Evolutionary conservation across 2,329 filamentous ascomycete genomes (phyloP), one percentile per base, ranked within the genome.

Genomic region (Alternaria dauci): DNA sequence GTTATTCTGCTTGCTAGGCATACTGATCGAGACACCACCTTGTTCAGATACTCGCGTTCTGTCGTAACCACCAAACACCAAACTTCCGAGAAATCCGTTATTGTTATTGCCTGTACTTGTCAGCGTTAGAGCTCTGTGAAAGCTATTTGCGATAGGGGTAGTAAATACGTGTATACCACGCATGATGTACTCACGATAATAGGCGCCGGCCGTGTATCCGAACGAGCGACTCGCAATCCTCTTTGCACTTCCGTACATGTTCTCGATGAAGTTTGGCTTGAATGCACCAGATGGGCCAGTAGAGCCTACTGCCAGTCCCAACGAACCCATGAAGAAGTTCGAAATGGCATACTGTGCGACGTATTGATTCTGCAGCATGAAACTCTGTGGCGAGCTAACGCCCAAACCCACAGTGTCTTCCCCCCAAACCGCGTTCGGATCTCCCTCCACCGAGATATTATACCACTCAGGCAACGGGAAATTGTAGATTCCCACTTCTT

Each of bases 1-100:
- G 18, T 61, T 69, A 52, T 75, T 70, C 8, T 56, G 47, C 8
- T 60, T 48, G 44, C 52, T 69, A 0, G 68, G 65, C 59, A 77
- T 69, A 3, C 18, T 8, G 20, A 74, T 65, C 8, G 59, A 68
- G 1, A 59, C 61, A 2, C 72, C 61, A 2, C 72, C 61, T 14
- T 60, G 53, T 9, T 67, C 56, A n/a, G 60, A 66, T 12, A 78
- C 63, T 9, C 79, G 72, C 0, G 76, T 69, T 30, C 67, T 58
- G 56, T 83, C 80, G 52, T 78, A 82, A 6, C 81, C 81, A 12
- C 81, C 80, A 1, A 82, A 66, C 0, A 79, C 73, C 5, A 81
- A 69, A 41, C 66, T 79, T 20, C 71, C 77, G 2, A 56, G 53
- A 20, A 65, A 63, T 28, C 74, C 76, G n/a, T 63, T 66, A 4